Base-by-base conservation (phyloP, 495 filamentous ascomycete species). In the Bacidia gigantensis region DNA sequence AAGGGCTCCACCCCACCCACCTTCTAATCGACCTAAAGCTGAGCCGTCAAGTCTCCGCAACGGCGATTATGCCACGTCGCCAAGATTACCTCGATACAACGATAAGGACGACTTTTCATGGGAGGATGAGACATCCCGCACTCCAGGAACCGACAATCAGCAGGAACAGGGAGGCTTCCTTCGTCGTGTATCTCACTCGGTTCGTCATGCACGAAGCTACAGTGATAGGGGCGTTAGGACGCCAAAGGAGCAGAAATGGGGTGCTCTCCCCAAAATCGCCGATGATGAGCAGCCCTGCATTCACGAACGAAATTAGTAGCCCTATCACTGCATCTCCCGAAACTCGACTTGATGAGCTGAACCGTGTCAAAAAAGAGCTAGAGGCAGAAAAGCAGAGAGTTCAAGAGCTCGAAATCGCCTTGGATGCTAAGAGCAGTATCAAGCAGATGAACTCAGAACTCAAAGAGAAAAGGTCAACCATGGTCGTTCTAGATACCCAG, bases 401-500 rank as follows among this genome's bases (percentile, higher is more conserved):
- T 38, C 77, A 82, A 1, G 89, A 97, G 60, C 77, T 97, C 51
- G 89, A 99, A 62, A 68, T 77, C 20, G 73, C 80, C 38, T 67
- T 83, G 53, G 76, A 77, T 51, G 75, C 79, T 14, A 83, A 83
- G 18, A 84, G 83, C 21, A 86, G 89, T 58, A 79, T 95, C 29
- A 87, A 88, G 62, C 82, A 80, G 52, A 76, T 92, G 25, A 89
- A 89, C 61, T 87, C 81, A 40, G 89, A 89, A 60, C 71, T 99
- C 11, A 75, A 84, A 29, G 89, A 97, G 67, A 97, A 97, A 71
- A 79, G 92, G 43, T 94, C 89, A 55, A 97, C 90, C 1, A 88
- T 99, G 60, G 89, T 92, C n/a, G 84, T 89, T 11, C 72, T 99
- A 20, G 90, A 97, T 64, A 87, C 89, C 0, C 86, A 95, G 67